phyloP scores from a whole-genome alignment of 2,329 filamentous ascomycete genomes.

The Penicillium occitanis region DNA sequence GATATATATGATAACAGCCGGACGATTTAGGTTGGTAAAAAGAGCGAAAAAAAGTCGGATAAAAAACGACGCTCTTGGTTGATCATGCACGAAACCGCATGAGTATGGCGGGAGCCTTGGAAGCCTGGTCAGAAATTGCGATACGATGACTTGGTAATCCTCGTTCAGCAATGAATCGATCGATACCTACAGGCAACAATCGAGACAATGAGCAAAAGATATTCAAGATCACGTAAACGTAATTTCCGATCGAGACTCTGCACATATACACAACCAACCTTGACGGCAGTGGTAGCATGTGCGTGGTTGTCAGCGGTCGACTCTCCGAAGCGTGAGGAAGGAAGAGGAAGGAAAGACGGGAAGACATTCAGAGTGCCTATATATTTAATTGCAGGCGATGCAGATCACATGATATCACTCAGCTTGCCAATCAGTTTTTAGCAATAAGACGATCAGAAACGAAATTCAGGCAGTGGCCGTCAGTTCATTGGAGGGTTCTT shows the following conservation, averaged over 20 bases:
- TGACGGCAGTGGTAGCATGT: slow-evolving; percentile 27
- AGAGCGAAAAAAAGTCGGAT: slow-evolving; percentile 22
- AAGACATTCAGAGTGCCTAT: background rate
- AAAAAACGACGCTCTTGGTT: slow-evolving; percentile 40
- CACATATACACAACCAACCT: slow-evolving; percentile 14
- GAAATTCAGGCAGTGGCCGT: background rate
- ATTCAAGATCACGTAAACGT: slow-evolving; percentile 18
- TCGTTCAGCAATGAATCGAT: slow-evolving; percentile 22
- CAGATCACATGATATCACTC: slow-evolving; percentile 10
- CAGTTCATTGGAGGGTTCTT: background rate
- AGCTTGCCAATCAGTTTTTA: background rate
- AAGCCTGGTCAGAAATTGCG: slow-evolving; percentile 48
- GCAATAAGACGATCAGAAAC: background rate
- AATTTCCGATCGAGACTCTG: slow-evolving; percentile 21
- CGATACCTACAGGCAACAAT: slow-evolving; percentile 21
- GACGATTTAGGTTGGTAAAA: slow-evolving; percentile 34
- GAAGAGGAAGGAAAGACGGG: slow-evolving; percentile 28
- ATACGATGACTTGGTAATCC: slow-evolving; percentile 31
- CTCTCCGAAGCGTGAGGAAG: slow-evolving; percentile 48
- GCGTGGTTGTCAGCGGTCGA: slow-evolving; percentile 38
- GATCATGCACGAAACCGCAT: slow-evolving; percentile 54
- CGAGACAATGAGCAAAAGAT: slow-evolving; percentile 32
- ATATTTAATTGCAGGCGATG: background rate
- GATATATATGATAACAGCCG: slow-evolving; percentile 39
- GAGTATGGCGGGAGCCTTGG: slow-evolving; percentile 50